phyloP scores from a whole-genome alignment of 139 green algal genomes.

The Ettlia oleoabundans region DNA sequence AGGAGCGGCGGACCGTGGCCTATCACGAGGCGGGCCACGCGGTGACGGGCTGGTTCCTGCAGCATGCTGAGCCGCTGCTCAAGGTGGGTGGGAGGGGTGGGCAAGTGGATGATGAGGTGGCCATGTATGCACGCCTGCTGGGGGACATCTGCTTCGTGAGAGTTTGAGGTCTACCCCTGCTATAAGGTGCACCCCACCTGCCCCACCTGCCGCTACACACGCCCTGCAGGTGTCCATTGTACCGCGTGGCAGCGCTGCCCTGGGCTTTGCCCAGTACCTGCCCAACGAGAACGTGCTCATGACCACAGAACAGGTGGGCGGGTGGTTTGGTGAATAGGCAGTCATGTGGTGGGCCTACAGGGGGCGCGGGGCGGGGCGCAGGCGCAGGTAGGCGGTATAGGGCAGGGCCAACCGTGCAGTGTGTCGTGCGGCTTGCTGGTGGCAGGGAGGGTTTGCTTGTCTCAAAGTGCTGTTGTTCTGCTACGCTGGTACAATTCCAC shows the following conservation, averaged over 20 bases:
- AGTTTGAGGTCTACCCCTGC: neutral
- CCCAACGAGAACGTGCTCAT: conserved; percentile 98
- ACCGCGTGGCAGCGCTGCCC: conserved; percentile 89
- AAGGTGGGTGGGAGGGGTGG: no score
- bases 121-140: neutral
- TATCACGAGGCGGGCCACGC: conserved; percentile 97
- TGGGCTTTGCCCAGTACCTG: conserved; percentile 99
- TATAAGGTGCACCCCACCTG: neutral
- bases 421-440: no score
- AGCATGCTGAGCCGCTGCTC: conserved; percentile 97
- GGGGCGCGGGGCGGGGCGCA: neutral
- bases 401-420: no score
- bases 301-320: conserved; percentile 76
- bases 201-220: neutral
- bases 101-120: no score
- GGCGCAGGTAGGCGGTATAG: no score
- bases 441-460: no score
- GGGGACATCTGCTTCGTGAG: no score
- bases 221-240: conserved; percentile 89
- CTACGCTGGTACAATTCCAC: no score
- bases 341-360: neutral
- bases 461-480: no score
- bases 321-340: neutral
- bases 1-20: conserved; percentile 96
- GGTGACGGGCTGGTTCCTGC: conserved; percentile 97